Evolutionary conservation across 305 asterid species (phyloP), one percentile per base, ranked within the genome.

Genomic region (Solanum hybrid): DNA sequence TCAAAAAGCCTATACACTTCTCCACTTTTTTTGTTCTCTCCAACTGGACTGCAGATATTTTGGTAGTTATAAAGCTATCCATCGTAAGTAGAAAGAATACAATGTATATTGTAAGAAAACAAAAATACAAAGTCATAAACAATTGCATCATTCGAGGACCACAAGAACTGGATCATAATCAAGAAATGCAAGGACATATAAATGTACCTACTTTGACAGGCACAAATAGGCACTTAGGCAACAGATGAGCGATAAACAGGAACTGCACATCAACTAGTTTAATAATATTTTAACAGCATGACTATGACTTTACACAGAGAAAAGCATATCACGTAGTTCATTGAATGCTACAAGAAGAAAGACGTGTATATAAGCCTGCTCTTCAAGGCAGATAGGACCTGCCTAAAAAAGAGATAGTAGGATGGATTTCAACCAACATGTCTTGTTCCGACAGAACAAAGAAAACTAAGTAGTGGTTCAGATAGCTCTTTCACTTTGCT

Each of bases 21-120:
- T 80, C 99, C 99, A 89, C 99, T 96, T 92, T 92, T 97, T 93
- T 98, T 98, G 94, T 96, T 98, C 93, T 95, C 98, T 86, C 99
- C 98, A 91, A 98, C 99, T 92, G 98, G 99, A 92, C 99, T 98
- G 99, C 94, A 95, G 90, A 90, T 73, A 64, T 82, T 80, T 42
- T 36, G 75, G 90, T 22, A 42, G 89, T 91, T n/a, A 36, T 64
- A 29, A 64, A 86, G 71, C n/a, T 37, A 33, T 76, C 14, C 24
- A 77, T 18, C 26, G 42, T 35, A 74, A 83, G 67, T 11, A 80
- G 74, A 37, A 24, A 39, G 28, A 87, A 57, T 75, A 46, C 77
- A 76, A 22, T 37, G 37, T 51, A 61, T 7, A 35, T 40, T 35
- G 40, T 37, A 88, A 76, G 46, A 36, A 42, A 46, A 29, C n/a